Evolutionary conservation across 208 protist species (phyloP).

Genomic region (Trypanosoma melophagium): DNA sequence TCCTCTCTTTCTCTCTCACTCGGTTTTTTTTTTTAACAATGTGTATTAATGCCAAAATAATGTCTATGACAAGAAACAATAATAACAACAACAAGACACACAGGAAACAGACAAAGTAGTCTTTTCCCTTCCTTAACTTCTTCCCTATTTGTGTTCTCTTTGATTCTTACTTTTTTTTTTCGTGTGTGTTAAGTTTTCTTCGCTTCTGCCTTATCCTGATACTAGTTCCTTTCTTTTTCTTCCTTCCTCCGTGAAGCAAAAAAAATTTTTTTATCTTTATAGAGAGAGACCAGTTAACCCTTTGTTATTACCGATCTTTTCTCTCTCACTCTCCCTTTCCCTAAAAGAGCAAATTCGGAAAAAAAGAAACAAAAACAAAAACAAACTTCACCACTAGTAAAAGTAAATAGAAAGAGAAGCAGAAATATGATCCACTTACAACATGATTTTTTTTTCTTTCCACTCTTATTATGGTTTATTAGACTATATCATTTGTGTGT

Average conservation of each 20-base stretch:
- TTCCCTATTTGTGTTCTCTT: neutral
- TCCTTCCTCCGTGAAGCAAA: too few relatives aligned
- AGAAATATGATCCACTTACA: too few relatives aligned
- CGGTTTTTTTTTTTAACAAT: neutral
- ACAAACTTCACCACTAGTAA: neutral
- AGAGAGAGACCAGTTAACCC: too few relatives aligned
- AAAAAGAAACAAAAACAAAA: conserved; percentile 17
- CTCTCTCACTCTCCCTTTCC: neutral
- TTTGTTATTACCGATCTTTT: neutral
- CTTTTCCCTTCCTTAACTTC: too few relatives aligned
- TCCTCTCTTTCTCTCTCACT: neutral
- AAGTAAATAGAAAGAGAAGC: too few relatives aligned
- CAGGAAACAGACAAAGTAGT: neutral
- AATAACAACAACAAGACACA: neutral
- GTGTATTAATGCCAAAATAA: neutral
- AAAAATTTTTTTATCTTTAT: too few relatives aligned
- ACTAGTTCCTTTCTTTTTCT: conserved; percentile 3
- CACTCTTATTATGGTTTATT: too few relatives aligned
- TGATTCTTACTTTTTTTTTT: conserved; percentile 8
- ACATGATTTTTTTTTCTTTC: too few relatives aligned
- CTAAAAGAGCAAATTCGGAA: neutral
- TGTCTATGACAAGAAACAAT: neutral
- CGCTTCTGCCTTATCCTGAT: neutral
- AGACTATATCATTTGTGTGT: too few relatives aligned
- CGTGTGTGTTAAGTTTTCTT: neutral